Percentiles rank a stretch among this genome's conserved stretches.
These are phyloP conservation scores for Tubosaeta brunneosetosa DNA, from an alignment of 768 basidiomycete species.

Conservation along the genomic window DNA sequence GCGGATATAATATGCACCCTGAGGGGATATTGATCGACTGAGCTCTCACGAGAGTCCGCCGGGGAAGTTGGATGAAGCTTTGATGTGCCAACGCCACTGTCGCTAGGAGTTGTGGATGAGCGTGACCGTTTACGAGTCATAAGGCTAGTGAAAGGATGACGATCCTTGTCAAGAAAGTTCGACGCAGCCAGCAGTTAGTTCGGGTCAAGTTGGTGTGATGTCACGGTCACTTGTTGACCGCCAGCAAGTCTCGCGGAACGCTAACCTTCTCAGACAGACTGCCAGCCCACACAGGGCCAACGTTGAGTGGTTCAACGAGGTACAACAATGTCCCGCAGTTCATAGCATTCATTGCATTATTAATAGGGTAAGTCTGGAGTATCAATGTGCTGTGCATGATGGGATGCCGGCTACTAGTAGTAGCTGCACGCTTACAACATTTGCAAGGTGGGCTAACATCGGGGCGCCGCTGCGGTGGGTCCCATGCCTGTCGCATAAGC, in stretches of 20 bases:
- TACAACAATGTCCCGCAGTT: neutral
- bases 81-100: conserved; percentile 4
- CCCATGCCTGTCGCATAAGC: too few species aligned
- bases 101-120: conserved; percentile 1
- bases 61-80: conserved; percentile 12
- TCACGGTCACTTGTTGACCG: neutral
- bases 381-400: neutral
- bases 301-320: neutral
- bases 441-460: neutral
- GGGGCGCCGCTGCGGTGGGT: too few species aligned
- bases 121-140: conserved; percentile 15
- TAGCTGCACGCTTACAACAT: neutral
- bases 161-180: neutral
- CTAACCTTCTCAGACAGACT: neutral
- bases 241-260: neutral
- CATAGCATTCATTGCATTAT: neutral
- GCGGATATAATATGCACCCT: conserved; percentile 30
- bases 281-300: neutral
- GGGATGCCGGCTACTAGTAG: neutral
- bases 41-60: conserved; percentile 1
- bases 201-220: neutral
- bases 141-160: neutral
- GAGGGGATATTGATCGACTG: conserved; percentile 8
- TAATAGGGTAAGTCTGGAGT: neutral
- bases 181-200: neutral